Base-by-base conservation (phyloP, 352 stramenopile species). In the Halophytophthora polymorphica region DNA sequence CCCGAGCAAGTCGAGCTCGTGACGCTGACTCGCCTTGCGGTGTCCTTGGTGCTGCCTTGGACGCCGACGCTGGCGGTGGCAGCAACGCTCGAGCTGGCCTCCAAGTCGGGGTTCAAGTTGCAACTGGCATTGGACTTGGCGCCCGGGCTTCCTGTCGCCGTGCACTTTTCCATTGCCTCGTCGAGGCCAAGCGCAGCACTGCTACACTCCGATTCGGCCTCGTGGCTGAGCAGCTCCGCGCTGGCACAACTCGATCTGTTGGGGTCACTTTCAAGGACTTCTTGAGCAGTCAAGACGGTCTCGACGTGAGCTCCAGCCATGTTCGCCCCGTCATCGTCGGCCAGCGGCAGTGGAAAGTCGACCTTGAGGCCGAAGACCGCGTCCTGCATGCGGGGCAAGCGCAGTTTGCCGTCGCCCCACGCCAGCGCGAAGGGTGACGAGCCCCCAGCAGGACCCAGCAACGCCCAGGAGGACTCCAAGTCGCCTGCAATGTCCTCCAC, bases 331-430 rank as follows among this genome's bases (percentile, higher is more conserved):
- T 38, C 33, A n/a, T 10, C 11, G 6, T 17, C 33, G 15, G 42
- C 45, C 10, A 39, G 33, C 25, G 64, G 33, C 15, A 18, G 33
- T 14, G 69, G 73, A 42, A 77, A 76, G 37, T 21, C 28, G 25
- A 61, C 55, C 23, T 51, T 21, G 17, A 73, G 53, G 23, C 64
- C 69, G 44, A 83, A 83, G 18, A 86, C 39, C 15, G 40, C 43
- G 67, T 77, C 61, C 14, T 66, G 34, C 19, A 75, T 73, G 35
- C 75, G 58, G 6, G 74, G 71, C 44, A 86, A 50, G 22, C 68
- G 56, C 61, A 86, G 45, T 36, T 48, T 63, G 34, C 35, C 33
- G 3, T 53, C 39, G 1, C 69, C 66, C 66, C 70, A 81, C 14
- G 54, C 44, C 35, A 68, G 37, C 40, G 37, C 39, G 22, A 59